Conservation (phyloP, 805 yeast species). For the Pichia cephalocereana region DNA sequence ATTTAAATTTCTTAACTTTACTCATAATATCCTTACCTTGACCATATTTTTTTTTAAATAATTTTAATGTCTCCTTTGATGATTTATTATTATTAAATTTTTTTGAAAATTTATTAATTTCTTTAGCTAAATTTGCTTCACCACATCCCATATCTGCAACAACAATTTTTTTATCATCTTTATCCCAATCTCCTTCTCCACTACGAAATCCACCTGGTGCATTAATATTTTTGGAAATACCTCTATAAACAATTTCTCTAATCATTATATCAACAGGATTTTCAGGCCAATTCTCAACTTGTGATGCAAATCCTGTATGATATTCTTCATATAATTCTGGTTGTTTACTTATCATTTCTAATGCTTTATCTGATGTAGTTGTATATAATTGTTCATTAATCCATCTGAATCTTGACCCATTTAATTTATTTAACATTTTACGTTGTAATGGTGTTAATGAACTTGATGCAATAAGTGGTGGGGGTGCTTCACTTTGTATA, state of each 20-base stretch:
- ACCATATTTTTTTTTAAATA: conserved; percentile 20
- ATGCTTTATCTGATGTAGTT: conserved; percentile 66
- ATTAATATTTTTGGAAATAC: conserved; percentile 54
- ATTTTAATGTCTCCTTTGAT: conserved; percentile 24
- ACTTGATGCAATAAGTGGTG: conserved; percentile 10
- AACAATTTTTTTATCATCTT: conserved; percentile 44
- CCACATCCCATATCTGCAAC: conserved; percentile 99
- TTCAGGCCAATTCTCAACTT: conserved; percentile 97
- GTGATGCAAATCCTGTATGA: conserved; percentile 91
- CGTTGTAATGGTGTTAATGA: conserved; percentile 81
- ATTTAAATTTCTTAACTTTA: conserved; percentile 27
- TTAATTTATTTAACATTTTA: conserved; percentile 89
- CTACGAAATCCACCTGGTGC: conserved; percentile 82
- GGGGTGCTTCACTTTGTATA: conserved; percentile 8
- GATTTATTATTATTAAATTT: conserved; percentile 20
- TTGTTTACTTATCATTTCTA: conserved; percentile 61
- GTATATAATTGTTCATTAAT: conserved; percentile 96
- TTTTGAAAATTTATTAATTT: conserved; percentile 42
- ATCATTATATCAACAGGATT: conserved; percentile 94
- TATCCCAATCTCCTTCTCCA: conserved; percentile 51
- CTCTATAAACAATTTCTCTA: conserved; percentile 51
- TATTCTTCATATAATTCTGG: conserved; percentile 90
- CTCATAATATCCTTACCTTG: conserved; percentile 11
- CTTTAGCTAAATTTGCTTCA: conserved; percentile 79
- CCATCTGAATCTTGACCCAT: conserved; percentile 97